Conservation (phyloP, 805 yeast genomes). For the Kodamaea hsintzibuensis region DNA sequence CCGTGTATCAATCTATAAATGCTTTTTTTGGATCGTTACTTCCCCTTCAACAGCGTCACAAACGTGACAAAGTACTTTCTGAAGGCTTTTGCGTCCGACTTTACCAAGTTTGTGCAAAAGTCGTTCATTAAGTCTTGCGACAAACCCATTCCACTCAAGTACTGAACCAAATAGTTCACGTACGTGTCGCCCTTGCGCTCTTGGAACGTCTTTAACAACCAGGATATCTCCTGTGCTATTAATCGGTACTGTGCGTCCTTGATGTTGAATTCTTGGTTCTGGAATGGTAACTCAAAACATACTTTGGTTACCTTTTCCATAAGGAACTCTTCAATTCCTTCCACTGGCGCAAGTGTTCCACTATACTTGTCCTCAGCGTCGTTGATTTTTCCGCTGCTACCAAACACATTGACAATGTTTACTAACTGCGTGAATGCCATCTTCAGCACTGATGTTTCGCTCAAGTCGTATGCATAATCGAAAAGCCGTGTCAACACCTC, state of each 20-base stretch:
- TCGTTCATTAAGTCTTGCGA: conserved; percentile 61
- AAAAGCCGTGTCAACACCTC: conserved; percentile 62
- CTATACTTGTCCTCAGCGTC: conserved; percentile 61
- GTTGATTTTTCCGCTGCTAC: conserved; percentile 50
- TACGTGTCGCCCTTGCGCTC: conserved; percentile 42
- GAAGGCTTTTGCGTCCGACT: conserved; percentile 60
- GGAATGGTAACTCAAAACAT: conserved; percentile 79
- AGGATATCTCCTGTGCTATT: conserved; percentile 72
- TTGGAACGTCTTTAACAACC: conserved; percentile 64
- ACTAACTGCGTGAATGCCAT: conserved; percentile 68
- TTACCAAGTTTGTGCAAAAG: conserved; percentile 58
- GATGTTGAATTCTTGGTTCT: conserved; percentile 60
- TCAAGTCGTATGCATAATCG: conserved; percentile 60
- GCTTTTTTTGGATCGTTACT: conserved; percentile 15
- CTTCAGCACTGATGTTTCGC: conserved; percentile 67
- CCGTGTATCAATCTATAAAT: conserved; percentile 4
- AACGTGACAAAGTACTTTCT: conserved; percentile 63
- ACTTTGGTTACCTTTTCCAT: conserved; percentile 67
- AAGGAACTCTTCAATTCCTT: conserved; percentile 70
- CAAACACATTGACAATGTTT: conserved; percentile 59
- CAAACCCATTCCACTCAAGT: conserved; percentile 56
- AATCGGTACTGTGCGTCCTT: conserved; percentile 80
- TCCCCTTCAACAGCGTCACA: conserved; percentile 27
- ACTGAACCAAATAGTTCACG: conserved; percentile 49
- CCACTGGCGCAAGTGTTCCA: conserved; percentile 50